Percentiles rank a stretch among this genome's conserved stretches.
Evolutionary conservation across 768 basidiomycete species (phyloP).

Genomic region (Coprinopsis sp.): DNA sequence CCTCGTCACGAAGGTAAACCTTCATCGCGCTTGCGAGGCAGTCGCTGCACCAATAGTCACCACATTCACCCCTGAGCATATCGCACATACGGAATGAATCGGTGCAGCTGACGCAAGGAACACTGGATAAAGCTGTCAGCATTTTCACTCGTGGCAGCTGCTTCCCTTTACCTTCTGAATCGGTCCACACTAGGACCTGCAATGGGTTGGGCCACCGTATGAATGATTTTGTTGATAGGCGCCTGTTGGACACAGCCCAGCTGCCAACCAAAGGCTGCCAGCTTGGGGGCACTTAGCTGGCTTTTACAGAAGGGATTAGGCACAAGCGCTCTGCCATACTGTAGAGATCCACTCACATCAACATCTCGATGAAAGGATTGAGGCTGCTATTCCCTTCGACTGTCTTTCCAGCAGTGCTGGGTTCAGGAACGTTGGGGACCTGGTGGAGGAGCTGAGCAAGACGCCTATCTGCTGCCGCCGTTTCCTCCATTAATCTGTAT

Average conservation of each 20-base stretch:
- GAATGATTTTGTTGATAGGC: no score
- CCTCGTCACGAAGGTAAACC: constrained; percentile 16
- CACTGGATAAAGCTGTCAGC: not conserved
- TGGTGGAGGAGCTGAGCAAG: not conserved
- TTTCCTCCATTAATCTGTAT: constrained; percentile 5
- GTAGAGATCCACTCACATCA: not conserved
- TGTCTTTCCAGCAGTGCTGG: constrained; percentile 6
- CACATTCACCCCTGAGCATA: constrained; percentile 11
- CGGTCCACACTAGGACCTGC: constrained; percentile 4
- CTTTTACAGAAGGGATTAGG: no score
- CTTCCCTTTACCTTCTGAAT: constrained; percentile 1
- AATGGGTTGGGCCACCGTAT: no score
- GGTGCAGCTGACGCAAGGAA: constrained; percentile 16
- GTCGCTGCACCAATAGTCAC: constrained; percentile 17
- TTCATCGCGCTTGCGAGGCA: constrained; percentile 16
- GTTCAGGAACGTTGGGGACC: constrained; percentile 1
- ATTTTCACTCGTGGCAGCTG: no score
- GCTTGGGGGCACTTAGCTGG: no score
- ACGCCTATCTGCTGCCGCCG: constrained; percentile 10
- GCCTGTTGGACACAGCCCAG: no score
- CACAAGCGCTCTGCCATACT: no score
- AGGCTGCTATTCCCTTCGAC: no score
- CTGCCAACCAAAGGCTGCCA: no score
- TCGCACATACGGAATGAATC: constrained; percentile 6
- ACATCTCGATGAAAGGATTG: not conserved